These are phyloP conservation scores for Amphibolis antarctica DNA, from an alignment of 106 monocot genomes.

Conservation along the genomic window DNA sequence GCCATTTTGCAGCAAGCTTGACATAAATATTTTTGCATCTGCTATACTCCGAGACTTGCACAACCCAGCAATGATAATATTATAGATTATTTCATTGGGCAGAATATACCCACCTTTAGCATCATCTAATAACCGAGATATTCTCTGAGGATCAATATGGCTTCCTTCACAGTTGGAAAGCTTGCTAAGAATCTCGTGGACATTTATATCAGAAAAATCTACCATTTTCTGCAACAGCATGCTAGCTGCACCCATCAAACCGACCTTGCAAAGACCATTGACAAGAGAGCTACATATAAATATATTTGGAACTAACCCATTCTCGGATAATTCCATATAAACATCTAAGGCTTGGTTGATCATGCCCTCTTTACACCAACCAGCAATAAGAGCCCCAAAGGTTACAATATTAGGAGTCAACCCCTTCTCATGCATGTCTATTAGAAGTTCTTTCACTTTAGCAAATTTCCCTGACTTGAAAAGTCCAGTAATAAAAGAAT, in stretches of 20 bases:
- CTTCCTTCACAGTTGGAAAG: background rate
- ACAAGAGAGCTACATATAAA: conserved; percentile 52
- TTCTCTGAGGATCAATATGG: conserved; percentile 13
- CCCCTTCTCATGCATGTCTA: conserved; percentile 37
- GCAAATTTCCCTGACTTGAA: conserved; percentile 30
- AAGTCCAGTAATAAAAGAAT: conserved; percentile 57
- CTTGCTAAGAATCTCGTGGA: conserved; percentile 10
- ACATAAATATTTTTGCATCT: conserved; percentile 52
- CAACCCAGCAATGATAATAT: conserved; percentile 65
- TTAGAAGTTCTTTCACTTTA: conserved; percentile 35
- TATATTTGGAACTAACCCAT: conserved; percentile 56
- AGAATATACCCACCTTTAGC: conserved; percentile 12
- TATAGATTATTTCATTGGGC: conserved; percentile 50
- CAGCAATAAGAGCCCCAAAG: conserved; percentile 71
- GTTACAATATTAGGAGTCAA: conserved; percentile 53
- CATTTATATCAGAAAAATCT: conserved; percentile 25
- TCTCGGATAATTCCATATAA: conserved; percentile 49
- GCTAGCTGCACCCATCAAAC: conserved; percentile 72
- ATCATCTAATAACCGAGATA: conserved; percentile 24
- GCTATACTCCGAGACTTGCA: conserved; percentile 47
- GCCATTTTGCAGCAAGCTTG: conserved; percentile 28
- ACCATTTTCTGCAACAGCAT: conserved; percentile 53
- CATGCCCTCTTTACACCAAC: conserved; percentile 75
- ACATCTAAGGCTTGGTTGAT: conserved; percentile 43
- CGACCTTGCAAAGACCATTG: conserved; percentile 54